A percentile compares a stretch with the other conserved stretches of the same genome.
Evolutionary conservation across 441 rosid genomes (phyloP).

Genomic region (Pelargonium citronellum): DNA sequence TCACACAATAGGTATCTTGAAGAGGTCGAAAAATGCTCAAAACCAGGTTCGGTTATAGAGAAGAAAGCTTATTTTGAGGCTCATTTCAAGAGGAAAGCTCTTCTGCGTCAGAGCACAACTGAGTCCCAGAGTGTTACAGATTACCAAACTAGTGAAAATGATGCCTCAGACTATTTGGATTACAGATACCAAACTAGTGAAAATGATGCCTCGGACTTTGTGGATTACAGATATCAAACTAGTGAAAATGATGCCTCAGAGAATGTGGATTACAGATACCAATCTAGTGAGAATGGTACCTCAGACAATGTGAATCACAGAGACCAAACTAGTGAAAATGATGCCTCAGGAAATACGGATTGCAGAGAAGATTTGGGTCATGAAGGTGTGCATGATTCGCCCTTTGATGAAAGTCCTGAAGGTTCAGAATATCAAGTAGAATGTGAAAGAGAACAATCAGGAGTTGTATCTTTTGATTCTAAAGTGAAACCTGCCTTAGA

Average conservation of each 20-base stretch:
- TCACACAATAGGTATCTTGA: conserved; percentile 77
- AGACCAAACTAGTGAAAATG: conserved; percentile 15
- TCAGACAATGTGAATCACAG: conserved; percentile 23
- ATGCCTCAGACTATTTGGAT: conserved; percentile 21
- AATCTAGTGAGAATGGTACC: conserved; percentile 12
- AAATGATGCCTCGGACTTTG: conserved; percentile 16
- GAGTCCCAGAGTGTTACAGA: conserved; percentile 34
- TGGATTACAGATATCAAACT: conserved; percentile 22
- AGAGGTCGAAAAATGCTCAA: conserved; percentile 82
- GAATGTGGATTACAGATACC: conserved; percentile 25
- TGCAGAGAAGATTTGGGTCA: conserved; percentile 19
- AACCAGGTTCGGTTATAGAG: conserved; percentile 69
- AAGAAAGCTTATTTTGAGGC: conserved; percentile 77
- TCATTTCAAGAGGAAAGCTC: conserved; percentile 70
- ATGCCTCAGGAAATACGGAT: conserved; percentile 18
- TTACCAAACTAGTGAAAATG: conserved; percentile 27
- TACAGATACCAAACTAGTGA: conserved; percentile 23
- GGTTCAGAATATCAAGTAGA: conserved; percentile 33
- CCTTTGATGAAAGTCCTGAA: conserved; percentile 42
- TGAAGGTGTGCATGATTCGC: conserved; percentile 25
- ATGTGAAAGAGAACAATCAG: background rate
- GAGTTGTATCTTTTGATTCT: conserved; percentile 27
- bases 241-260: conserved; percentile 18
- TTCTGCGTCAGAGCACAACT: conserved; percentile 27
- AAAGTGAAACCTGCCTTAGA: conserved; percentile 21